Evolutionary conservation across 805 yeast species (phyloP).

Genomic region (Starmerella potacharoeniae): DNA sequence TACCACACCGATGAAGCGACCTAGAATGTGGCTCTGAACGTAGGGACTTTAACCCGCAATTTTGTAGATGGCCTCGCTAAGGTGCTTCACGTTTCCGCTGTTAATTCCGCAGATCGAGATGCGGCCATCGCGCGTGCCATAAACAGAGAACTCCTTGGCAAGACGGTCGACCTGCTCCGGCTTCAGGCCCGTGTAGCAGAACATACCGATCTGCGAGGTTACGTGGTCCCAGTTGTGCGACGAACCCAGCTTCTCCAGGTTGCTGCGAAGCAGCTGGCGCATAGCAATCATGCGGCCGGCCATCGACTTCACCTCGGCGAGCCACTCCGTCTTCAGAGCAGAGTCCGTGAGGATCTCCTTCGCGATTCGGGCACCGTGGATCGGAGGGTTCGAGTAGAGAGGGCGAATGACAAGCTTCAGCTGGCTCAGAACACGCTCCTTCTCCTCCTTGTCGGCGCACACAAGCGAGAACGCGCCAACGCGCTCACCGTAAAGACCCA

Average conservation of each 20-base stretch:
- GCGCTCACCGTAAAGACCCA: constrained; percentile 93
- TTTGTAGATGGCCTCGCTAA: constrained; percentile 72
- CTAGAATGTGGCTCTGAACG: background rate
- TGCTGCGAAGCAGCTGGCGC: constrained; percentile 51
- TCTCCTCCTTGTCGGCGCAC: constrained; percentile 36
- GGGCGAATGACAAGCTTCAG: constrained; percentile 76
- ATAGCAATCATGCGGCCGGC: constrained; percentile 66
- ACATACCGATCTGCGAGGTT: constrained; percentile 89
- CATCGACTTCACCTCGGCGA: constrained; percentile 64
- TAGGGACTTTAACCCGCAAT: constrained; percentile 31
- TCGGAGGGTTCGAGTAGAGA: constrained; percentile 86
- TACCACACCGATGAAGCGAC: background rate
- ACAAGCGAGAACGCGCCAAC: constrained; percentile 67
- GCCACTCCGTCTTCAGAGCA: constrained; percentile 61
- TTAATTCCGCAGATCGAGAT: constrained; percentile 91
- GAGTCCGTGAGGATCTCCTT: constrained; percentile 57
- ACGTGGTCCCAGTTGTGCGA: constrained; percentile 75
- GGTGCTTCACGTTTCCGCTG: constrained; percentile 60
- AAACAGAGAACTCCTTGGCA: constrained; percentile 69
- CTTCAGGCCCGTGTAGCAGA: constrained; percentile 76
- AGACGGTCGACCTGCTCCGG: constrained; percentile 58
- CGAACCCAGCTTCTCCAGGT: constrained; percentile 45
- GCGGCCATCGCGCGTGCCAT: constrained; percentile 73
- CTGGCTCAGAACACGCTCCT: constrained; percentile 48
- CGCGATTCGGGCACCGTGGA: constrained; percentile 85